Base-by-base conservation (phyloP, 2,329 filamentous ascomycete genomes). In the Talaromyces funiculosus region DNA sequence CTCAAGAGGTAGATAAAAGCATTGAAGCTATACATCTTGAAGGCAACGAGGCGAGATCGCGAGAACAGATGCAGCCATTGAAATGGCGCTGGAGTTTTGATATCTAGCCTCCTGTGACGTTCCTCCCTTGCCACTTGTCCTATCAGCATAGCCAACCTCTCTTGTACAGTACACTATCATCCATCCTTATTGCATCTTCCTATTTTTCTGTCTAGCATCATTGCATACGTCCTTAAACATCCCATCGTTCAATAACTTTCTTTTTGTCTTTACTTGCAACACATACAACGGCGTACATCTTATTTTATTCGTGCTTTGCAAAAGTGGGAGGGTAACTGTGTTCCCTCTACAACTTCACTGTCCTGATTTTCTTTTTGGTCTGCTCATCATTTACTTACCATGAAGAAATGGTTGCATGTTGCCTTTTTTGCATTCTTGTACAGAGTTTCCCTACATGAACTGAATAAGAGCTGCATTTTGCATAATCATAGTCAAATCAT, bases 61-160 rank as follows among this genome's bases (percentile, higher is more conserved):
- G 60, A 22, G 68, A 72, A 47, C 68, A 73, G 59, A 64, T 74
- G 22, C 67, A 72, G 60, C 68, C 67, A 38, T 65, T 75, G 33
- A 74, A 73, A 12, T 77, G 71, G 68, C 71, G 75, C 62, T 77
- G 75, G 75, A 77, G 75, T 63, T 77, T 77, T 73, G 74, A 77
- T 62, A 72, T 77, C 40, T 77, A 68, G 70, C 12, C 35, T 35
- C 42, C 8, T 26, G 24, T 24, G n/a, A 9, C 31, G 10, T 37
- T n/a, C 9, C 22, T 16, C 20, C 18, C n/a, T 8, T 45, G 20
- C 42, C 42, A 16, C 8, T 45, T 5, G 26, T 5, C n/a, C 29
- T 49, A 20, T 10, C 29, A 26, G 38, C 4, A n/a, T 24, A 51
- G n/a, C n/a, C n/a, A n/a, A n/a, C 54, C 40, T 38, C 42, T 37